Evolutionary conservation across 2,329 filamentous ascomycete species (phyloP).

Genomic region (Arthrobotrys conoides): DNA sequence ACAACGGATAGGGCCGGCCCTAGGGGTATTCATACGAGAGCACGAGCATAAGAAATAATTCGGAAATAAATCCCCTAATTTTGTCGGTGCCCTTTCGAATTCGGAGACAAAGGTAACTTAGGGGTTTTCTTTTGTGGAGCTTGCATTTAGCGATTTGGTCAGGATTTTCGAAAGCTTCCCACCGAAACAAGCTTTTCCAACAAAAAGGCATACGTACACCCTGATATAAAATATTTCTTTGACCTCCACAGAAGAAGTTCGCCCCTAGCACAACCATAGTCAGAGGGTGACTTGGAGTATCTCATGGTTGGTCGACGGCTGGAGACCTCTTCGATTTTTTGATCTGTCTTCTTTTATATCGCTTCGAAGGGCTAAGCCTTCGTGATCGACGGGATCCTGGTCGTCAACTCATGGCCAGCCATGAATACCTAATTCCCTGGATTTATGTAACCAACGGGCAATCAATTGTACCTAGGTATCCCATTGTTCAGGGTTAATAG

Average conservation of each 20-base stretch:
- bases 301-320: not conserved
- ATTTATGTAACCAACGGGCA: constrained; percentile 2
- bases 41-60: not conserved
- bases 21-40: not conserved
- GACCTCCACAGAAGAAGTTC: not conserved
- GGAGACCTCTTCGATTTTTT: not conserved
- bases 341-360: not conserved
- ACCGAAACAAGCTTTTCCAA: constrained; percentile 6
- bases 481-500: not conserved
- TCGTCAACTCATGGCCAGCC: not conserved
- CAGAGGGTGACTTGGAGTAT: not conserved
- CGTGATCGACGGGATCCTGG: not conserved
- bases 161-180: not conserved
- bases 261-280: not conserved
- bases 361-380: not conserved
- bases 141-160: not conserved
- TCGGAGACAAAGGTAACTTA: not conserved
- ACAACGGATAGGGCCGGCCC: not conserved
- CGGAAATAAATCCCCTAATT: constrained; percentile 1
- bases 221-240: constrained; percentile 2
- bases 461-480: not conserved
- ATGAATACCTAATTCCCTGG: not conserved
- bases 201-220: constrained; percentile 6
- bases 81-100: not conserved
- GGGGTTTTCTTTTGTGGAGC: not conserved